Conservation (phyloP, 2,329 filamentous ascomycete genomes). For the Ceratocystis alfenasii region DNA sequence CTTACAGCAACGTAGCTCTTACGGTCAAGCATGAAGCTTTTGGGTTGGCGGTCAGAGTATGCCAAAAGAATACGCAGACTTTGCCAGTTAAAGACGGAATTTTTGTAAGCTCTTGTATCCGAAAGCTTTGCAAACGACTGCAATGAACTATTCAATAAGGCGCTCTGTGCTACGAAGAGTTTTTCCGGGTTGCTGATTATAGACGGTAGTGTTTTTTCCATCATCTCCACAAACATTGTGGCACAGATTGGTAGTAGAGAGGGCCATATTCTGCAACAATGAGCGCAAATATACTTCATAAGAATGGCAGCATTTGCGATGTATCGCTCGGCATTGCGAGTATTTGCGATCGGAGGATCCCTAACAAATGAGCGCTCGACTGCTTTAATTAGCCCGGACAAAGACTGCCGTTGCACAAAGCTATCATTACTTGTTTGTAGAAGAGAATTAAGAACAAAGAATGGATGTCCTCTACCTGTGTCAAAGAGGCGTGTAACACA, state of each 20-base stretch:
- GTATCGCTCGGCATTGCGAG: background rate
- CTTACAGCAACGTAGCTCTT: constrained; percentile 44
- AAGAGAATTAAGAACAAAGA: constrained; percentile 16
- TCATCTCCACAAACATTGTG: constrained; percentile 27
- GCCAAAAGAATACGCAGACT: constrained; percentile 44
- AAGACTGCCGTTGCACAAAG: constrained; percentile 16
- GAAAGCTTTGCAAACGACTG: constrained; percentile 29
- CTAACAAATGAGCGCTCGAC: constrained; percentile 14
- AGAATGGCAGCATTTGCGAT: constrained; percentile 10
- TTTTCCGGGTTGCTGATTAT: constrained; percentile 18
- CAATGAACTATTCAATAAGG: constrained; percentile 31
- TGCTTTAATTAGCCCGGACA: constrained; percentile 4
- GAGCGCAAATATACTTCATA: constrained; percentile 16
- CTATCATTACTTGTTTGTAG: constrained; percentile 13
- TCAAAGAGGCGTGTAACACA: constrained; percentile 11
- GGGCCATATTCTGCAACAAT: constrained; percentile 26
- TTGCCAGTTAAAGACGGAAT: constrained; percentile 43
- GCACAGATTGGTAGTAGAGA: constrained; percentile 27
- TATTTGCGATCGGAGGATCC: background rate
- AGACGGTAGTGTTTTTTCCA: constrained; percentile 25
- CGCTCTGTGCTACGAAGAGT: constrained; percentile 27
- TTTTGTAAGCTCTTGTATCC: constrained; percentile 27
- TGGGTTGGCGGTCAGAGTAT: constrained; percentile 38
- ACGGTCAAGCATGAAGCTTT: constrained; percentile 40
- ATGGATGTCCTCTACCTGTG: background rate